phyloP scores from a whole-genome alignment of 106 monocot genomes.

The Dendrobium officinale region DNA sequence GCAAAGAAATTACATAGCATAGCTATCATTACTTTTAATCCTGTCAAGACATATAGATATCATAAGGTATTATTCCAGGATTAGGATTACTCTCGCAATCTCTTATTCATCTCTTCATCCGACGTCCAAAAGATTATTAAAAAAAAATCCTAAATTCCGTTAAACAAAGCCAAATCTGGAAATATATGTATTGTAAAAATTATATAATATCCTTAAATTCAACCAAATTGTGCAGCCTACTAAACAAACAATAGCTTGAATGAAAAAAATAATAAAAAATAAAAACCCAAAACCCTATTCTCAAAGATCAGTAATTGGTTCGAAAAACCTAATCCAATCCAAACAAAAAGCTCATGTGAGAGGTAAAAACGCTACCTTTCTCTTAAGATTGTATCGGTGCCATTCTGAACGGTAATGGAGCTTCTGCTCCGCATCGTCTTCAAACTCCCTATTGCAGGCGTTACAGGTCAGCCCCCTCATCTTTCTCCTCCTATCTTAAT shows the following conservation, averaged over 20 bases:
- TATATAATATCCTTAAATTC: not conserved
- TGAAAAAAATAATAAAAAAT: not conserved
- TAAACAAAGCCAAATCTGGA: not conserved
- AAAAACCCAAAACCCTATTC: not conserved
- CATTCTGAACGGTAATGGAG: conserved; percentile 86
- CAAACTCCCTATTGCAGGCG: conserved; percentile 79
- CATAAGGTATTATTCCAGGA: no score
- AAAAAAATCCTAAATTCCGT: not conserved
- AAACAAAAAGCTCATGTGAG: not conserved
- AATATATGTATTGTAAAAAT: not conserved
- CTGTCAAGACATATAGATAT: no score
- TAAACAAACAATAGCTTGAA: not conserved
- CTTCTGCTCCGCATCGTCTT: conserved; percentile 62
- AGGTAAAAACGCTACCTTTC: conserved; percentile 49
- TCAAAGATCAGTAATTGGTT: not conserved
- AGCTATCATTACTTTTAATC: no score
- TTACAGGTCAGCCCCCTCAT: conserved; percentile 72
- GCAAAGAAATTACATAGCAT: not conserved
- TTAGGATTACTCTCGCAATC: no score
- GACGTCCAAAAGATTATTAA: not conserved
- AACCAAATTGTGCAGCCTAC: no score
- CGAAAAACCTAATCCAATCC: not conserved
- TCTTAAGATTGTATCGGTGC: conserved; percentile 98
- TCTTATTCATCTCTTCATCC: not conserved
- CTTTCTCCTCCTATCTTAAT: conserved; percentile 7